Evolutionary conservation across 768 basidiomycete species (phyloP).

Genomic region (Pleurotus citrinopileatus): DNA sequence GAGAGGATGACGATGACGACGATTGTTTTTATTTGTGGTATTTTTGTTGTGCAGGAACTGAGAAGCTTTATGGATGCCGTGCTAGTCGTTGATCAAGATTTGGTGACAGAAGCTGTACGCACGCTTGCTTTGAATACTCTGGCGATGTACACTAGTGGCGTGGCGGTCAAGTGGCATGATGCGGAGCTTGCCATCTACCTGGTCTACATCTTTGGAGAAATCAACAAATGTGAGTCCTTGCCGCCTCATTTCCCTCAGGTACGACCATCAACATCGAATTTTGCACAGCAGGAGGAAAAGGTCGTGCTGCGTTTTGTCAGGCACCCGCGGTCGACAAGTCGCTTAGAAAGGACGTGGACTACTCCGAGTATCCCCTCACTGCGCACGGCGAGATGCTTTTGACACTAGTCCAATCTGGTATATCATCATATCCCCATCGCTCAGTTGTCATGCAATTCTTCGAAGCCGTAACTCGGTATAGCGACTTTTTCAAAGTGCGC

Average conservation of each 20-base stretch:
- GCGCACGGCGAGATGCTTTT: constrained; percentile 88
- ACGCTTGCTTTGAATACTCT: constrained; percentile 74
- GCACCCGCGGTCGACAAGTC: constrained; percentile 69
- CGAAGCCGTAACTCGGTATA: constrained; percentile 88
- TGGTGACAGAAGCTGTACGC: constrained; percentile 78
- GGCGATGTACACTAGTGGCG: constrained; percentile 61
- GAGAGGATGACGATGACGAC: constrained; percentile 12
- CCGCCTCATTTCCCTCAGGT: background rate
- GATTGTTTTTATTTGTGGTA: constrained; percentile 11
- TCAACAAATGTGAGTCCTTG: constrained; percentile 71
- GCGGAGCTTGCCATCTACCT: constrained; percentile 93
- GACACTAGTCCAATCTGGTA: constrained; percentile 78
- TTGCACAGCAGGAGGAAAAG: constrained; percentile 66
- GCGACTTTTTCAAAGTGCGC: constrained; percentile 94
- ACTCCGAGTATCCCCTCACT: constrained; percentile 81
- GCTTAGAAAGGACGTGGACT: constrained; percentile 63
- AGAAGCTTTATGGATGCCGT: constrained; percentile 86
- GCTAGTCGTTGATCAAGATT: constrained; percentile 77
- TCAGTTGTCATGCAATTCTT: constrained; percentile 89
- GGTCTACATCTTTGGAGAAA: constrained; percentile 91
- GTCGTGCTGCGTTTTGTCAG: constrained; percentile 83
- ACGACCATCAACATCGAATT: background rate
- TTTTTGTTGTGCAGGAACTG: constrained; percentile 57
- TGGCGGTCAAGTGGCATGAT: constrained; percentile 81
- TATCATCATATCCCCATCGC: constrained; percentile 80